Evolutionary conservation across 768 basidiomycete species (phyloP).

Genomic region (Chlorophyllum brunneum): DNA sequence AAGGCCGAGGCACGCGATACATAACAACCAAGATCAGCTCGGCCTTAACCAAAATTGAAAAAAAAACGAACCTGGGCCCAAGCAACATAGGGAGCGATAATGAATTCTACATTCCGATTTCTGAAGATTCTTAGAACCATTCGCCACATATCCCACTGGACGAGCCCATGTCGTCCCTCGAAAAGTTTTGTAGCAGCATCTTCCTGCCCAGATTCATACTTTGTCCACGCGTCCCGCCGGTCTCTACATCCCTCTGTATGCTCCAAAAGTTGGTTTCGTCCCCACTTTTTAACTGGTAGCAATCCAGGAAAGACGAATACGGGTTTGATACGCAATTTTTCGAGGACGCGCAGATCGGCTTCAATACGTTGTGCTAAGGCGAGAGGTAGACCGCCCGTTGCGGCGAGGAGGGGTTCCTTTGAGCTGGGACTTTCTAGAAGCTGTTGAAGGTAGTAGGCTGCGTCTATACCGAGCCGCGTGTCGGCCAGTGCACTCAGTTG

Average conservation of each 20-base stretch:
- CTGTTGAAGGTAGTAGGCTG: slow-evolving; percentile 79
- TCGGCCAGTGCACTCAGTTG: slow-evolving; percentile 81
- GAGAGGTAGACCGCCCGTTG: slow-evolving; percentile 92
- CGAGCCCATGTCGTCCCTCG: slow-evolving; percentile 65
- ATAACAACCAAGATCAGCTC: not conserved
- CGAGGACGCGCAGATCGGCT: slow-evolving; percentile 84
- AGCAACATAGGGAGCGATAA: slow-evolving; percentile 92
- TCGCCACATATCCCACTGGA: slow-evolving; percentile 93
- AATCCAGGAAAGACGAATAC: slow-evolving; percentile 98
- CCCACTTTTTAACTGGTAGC: slow-evolving; percentile 69
- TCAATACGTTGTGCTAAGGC: slow-evolving; percentile 87
- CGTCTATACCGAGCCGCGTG: slow-evolving; percentile 96
- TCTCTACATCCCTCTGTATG: slow-evolving; percentile 70
- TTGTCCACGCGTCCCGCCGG: slow-evolving; percentile 83
- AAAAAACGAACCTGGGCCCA: slow-evolving; percentile 85
- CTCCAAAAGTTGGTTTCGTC: slow-evolving; percentile 54
- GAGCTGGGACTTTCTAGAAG: slow-evolving; percentile 74
- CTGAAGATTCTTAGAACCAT: slow-evolving; percentile 89
- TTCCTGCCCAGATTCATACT: slow-evolving; percentile 90
- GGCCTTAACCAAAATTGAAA: slow-evolving; percentile 3
- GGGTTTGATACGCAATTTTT: slow-evolving; percentile 91
- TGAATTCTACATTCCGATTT: slow-evolving; percentile 92
- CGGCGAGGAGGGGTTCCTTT: slow-evolving; percentile 88
- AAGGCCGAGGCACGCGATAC: not conserved
- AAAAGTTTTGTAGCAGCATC: slow-evolving; percentile 85